phyloP scores from a whole-genome alignment of 208 protist species.

The Leishmania mexicana region DNA sequence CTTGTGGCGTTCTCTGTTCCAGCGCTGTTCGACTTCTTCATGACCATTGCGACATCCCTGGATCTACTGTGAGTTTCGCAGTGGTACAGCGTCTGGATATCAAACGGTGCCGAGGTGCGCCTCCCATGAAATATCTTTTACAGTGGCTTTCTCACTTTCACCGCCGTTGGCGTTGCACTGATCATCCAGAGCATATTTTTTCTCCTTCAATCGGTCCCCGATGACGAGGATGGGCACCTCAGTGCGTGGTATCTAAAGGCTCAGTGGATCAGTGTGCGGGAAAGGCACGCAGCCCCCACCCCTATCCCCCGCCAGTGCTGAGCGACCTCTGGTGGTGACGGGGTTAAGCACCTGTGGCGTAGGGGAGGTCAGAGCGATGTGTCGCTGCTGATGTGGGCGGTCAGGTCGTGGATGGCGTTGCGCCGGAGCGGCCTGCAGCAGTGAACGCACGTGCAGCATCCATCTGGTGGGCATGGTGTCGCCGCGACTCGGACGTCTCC shows the following conservation, averaged over 20 bases:
- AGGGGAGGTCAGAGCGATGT: too few relatives aligned
- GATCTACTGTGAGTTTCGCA: conserved; percentile 5
- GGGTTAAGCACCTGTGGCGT: too few relatives aligned
- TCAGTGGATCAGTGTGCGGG: not conserved
- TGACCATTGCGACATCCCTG: conserved; percentile 6
- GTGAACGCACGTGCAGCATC: not conserved
- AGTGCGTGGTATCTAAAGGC: not conserved
- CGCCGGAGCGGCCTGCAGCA: not conserved
- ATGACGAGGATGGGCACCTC: not conserved
- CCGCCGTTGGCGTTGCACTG: not conserved
- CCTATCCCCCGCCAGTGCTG: not conserved
- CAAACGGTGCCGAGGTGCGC: not conserved
- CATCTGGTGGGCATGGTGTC: not conserved
- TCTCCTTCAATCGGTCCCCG: not conserved
- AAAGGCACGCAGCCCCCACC: not conserved
- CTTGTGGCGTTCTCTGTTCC: not conserved
- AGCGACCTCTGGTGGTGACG: not conserved
- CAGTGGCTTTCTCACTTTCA: not conserved
- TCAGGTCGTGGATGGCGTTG: not conserved
- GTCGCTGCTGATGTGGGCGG: not conserved
- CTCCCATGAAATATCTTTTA: not conserved
- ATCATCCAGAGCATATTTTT: not conserved
- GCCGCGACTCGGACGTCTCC: not conserved
- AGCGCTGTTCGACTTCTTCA: conserved; percentile 4
- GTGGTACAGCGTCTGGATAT: conserved; percentile 14